Evolutionary conservation across 495 filamentous ascomycete species (phyloP), one percentile per base, ranked within the genome.

Genomic region (Amniculicola lignicola): DNA sequence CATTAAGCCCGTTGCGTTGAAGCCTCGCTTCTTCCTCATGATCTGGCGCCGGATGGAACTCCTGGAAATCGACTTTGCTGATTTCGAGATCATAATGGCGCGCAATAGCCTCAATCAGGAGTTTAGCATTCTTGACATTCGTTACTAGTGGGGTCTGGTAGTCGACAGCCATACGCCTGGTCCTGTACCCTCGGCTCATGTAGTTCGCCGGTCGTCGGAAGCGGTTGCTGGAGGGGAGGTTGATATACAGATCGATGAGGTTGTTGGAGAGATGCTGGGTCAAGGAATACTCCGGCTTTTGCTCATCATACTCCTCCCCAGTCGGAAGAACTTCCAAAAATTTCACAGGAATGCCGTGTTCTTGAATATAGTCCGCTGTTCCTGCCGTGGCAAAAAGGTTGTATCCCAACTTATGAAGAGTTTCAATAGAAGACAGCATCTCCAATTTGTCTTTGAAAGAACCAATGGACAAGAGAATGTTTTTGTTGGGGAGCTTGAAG

Each of bases 121-220:
- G 87, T 77, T 98, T 98, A 35, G 93, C 93, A 64, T 96, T 98
- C 79, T 98, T 98, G 65, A 98, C 93, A 66, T 98, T 98, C 41
- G 93, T 98, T 24, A 98, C 90, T 61, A 98, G 73, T 33, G 93
- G 93, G 35, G 92, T 95, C 71, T 96, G 92, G 72, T 96, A 98
- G 71, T 98, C 93, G 18, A 98, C 93, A 23, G 93, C 93, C 93
- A 98, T 95, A 62, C 93, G 85, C 67, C 93, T 81, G 27, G 93
- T 96, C 59, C 84, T 83, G 70, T 98, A 98, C 47, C 93, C 93
- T 72, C 88, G 91, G 69, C 90, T 95, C 86, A 98, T 92, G 75
- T 98, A 97, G 75, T 88, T 97, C 50, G 93, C 93, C 21, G 93
- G 93, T 51, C 93, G 84, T 54, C 93, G 80, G 78, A 91, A 97